Base-by-base conservation (phyloP, 148 eudicot species). In the Camellia japonica region DNA sequence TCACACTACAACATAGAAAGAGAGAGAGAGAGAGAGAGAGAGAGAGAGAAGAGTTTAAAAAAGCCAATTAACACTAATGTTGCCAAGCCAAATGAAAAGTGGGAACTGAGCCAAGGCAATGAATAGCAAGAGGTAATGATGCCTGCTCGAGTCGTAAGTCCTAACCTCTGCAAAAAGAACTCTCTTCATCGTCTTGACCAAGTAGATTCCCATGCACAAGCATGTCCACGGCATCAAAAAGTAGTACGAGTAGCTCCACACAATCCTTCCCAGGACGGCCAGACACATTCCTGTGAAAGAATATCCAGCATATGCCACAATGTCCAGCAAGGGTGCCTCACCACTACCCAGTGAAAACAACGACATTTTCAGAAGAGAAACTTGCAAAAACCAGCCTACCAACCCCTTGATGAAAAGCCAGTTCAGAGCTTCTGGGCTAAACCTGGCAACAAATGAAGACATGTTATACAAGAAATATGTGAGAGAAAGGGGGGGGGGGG, bases 101-200 rank as follows among this genome's bases (percentile, higher is more conserved):
- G 97, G 97, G 82, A 93, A 86, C 85, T 93, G 97, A 78, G 90
- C 94, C 54, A 93, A 78, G 3, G 89, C 94, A 43, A 91, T 91
- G 79, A 93, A 83, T 62, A 93, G 89, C 85, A 93, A 71, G 23
- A 91, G 86, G 62, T 89, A 87, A 62, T 93, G 91, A 84, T 91
- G 97, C 83, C 86, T 85, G 83, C 93, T 89, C 5, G 93, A 91
- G 80, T 91, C 94, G 4, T 83, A 87, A 59, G 84, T 91, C 78
- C 97, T 88, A 19, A 90, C 97, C 79, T 91, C 97, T 0, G 94
- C 93, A 11, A 89, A 91, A 1, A 93, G 87, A 77, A 90, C 97
- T 81, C 94, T 80, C 85, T 88, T 89, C 94, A 91, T 89, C 0
- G 91, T 91, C 87, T 90, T 85, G 80, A 91, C 91, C 84, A 91